Percentiles rank a stretch among this genome's conserved stretches.
phyloP scores from a whole-genome alignment of 345 rosid species.

The Eucalyptus cloeziana region DNA sequence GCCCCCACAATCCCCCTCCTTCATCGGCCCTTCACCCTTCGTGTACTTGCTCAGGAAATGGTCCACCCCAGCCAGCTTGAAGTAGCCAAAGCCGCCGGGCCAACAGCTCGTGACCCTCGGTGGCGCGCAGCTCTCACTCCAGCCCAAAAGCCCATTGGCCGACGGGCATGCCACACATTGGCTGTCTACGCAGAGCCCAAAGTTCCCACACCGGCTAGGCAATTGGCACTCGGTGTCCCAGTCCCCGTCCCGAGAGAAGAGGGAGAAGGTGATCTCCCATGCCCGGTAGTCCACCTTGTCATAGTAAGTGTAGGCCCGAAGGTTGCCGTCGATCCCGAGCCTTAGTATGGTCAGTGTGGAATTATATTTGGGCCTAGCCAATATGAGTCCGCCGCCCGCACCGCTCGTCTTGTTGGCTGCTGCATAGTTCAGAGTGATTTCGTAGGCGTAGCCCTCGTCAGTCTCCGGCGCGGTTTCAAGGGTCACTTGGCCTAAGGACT shows the following conservation, averaged over 20 bases:
- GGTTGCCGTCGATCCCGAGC: slow-evolving; percentile 43
- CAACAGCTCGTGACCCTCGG: slow-evolving; percentile 12
- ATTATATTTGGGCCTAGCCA: slow-evolving; percentile 27
- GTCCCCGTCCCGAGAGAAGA: slow-evolving; percentile 11
- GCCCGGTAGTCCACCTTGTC: slow-evolving; percentile 18
- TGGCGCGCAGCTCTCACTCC: slow-evolving; percentile 25
- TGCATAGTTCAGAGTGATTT: background rate
- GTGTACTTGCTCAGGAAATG: slow-evolving; percentile 35
- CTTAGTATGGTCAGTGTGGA: slow-evolving; percentile 24
- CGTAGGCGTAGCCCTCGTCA: slow-evolving; percentile 3
- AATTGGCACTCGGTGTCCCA: slow-evolving; percentile 26
- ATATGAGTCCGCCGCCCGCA: background rate
- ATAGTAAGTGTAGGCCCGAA: slow-evolving; percentile 26
- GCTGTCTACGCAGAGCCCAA: slow-evolving; percentile 36
- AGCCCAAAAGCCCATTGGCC: slow-evolving; percentile 19
- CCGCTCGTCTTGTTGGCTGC: background rate
- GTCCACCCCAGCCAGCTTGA: slow-evolving; percentile 36
- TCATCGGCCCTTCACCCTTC: slow-evolving; percentile 12
- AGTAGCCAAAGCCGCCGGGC: slow-evolving; percentile 10
- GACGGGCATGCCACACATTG: slow-evolving; percentile 54
- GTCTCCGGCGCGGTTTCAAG: slow-evolving; percentile 5
- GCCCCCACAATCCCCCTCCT: slow-evolving; percentile 27
- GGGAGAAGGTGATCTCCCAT: slow-evolving; percentile 29
- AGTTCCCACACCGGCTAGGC: slow-evolving; percentile 35
- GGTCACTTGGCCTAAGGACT: background rate